phyloP scores from a whole-genome alignment of 1,284 basidiomycete species.

The Melanopsichium pennsylvanicum region DNA sequence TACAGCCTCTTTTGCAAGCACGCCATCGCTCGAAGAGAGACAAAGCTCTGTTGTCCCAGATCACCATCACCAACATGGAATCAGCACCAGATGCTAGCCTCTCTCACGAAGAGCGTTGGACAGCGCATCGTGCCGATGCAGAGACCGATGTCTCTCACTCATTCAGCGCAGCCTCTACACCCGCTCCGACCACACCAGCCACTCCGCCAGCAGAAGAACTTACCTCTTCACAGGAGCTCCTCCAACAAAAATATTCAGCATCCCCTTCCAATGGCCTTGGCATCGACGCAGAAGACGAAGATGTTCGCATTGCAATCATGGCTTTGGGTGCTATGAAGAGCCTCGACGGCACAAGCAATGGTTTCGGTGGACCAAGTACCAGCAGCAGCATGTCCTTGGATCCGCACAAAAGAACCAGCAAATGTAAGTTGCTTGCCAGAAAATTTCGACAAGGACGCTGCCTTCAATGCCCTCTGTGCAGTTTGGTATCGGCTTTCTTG shows the following conservation, averaged over 20 bases:
- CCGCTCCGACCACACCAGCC: constrained; percentile 36
- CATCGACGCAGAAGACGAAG: constrained; percentile 53
- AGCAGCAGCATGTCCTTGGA: constrained; percentile 26
- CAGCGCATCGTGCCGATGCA: constrained; percentile 27
- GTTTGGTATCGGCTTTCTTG: too few relatives aligned
- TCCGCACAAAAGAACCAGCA: constrained; percentile 16
- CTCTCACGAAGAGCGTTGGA: constrained; percentile 41
- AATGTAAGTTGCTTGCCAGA: constrained; percentile 15
- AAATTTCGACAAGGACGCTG: too few relatives aligned
- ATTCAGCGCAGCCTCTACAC: constrained; percentile 35
- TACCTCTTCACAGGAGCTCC: constrained; percentile 21
- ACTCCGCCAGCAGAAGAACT: constrained; percentile 37
- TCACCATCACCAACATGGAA: constrained; percentile 12
- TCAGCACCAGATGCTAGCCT: constrained; percentile 11
- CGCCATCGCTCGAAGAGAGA: too few relatives aligned
- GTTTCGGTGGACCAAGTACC: constrained; percentile 6
- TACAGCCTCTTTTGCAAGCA: too few relatives aligned
- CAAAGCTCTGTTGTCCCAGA: too few relatives aligned
- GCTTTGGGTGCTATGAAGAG: constrained; percentile 56
- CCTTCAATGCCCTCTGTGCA: too few relatives aligned
- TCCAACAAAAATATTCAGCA: neutral
- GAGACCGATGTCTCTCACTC: constrained; percentile 15
- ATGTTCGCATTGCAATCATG: constrained; percentile 58
- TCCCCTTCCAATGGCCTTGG: constrained; percentile 24
- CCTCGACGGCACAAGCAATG: constrained; percentile 39